These are phyloP conservation scores for Metschnikowia kofuensis DNA, from an alignment of 805 yeast species.

Conservation along the genomic window DNA sequence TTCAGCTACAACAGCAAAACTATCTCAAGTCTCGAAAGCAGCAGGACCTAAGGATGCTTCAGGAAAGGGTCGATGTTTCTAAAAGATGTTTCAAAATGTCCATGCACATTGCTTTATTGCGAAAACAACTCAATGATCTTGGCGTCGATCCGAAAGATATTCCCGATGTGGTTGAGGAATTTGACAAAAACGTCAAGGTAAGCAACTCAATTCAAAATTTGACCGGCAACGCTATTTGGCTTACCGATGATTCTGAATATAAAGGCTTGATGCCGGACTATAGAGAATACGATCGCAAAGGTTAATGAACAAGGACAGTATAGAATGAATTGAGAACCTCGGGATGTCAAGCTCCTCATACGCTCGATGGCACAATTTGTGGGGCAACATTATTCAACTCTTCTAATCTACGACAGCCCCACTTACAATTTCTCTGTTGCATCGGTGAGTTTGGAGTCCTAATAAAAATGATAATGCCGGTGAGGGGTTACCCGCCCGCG, in stretches of 20 bases:
- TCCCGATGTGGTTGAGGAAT: constrained; percentile 51
- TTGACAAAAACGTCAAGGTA: constrained; percentile 56
- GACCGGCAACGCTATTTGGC: constrained; percentile 57
- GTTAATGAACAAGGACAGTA: neutral
- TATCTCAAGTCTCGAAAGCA: constrained; percentile 50
- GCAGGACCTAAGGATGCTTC: constrained; percentile 49
- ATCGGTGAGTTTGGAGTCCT: neutral
- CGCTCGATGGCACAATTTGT: too few species aligned
- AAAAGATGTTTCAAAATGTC: constrained; percentile 57
- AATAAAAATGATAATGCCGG: neutral
- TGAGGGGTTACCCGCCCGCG: constrained; percentile 21
- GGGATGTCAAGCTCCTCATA: too few species aligned
- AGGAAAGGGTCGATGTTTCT: constrained; percentile 48
- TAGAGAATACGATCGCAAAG: constrained; percentile 54
- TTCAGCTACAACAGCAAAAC: constrained; percentile 46
- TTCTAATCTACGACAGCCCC: too few species aligned
- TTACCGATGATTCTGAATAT: constrained; percentile 49
- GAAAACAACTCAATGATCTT: constrained; percentile 56
- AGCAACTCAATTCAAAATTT: constrained; percentile 55
- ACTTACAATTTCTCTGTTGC: too few species aligned
- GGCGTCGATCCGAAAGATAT: constrained; percentile 59
- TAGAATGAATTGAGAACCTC: neutral
- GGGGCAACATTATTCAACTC: neutral
- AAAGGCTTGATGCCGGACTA: constrained; percentile 56
- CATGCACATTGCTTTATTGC: constrained; percentile 62